A percentile compares a stretch with the other conserved stretches of the same genome.
Conservation (phyloP, 2,329 filamentous ascomycete species). For the Botrytis hyacinthi region DNA sequence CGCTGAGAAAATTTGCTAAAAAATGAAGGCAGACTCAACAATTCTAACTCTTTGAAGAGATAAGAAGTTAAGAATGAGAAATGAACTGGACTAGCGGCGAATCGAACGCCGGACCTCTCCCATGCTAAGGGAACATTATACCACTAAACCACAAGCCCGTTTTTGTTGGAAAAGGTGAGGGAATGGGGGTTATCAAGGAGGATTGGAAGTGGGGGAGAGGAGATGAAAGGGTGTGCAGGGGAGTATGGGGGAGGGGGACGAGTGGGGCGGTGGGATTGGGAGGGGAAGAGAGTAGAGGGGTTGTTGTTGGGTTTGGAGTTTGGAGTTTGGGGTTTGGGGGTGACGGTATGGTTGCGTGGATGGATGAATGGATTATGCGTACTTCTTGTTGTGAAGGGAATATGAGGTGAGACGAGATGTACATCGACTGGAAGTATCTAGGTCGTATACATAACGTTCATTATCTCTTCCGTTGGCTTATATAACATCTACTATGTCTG, state of each 20-base stretch:
- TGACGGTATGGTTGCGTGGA: too few species aligned
- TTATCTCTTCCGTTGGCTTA: background rate
- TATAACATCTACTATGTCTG: background rate
- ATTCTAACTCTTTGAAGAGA: too few species aligned
- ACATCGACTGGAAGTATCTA: too few species aligned
- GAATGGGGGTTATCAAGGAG: background rate
- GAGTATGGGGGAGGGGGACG: background rate
- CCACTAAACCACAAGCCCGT: conserved; percentile 13
- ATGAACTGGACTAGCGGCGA: background rate
- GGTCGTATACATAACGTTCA: too few species aligned
- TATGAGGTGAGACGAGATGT: too few species aligned
- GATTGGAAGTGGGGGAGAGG: background rate
- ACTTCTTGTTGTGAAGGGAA: too few species aligned
- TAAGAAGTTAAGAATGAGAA: too few species aligned
- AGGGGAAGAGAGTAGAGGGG: too few species aligned
- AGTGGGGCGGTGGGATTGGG: background rate
- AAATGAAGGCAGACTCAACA: too few species aligned
- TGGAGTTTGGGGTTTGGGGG: too few species aligned
- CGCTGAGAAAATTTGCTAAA: background rate
- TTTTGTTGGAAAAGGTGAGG: accelerated
- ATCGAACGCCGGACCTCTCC: conserved; percentile 12
- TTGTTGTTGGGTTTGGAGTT: too few species aligned
- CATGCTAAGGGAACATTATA: conserved; percentile 16
- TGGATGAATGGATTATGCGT: too few species aligned
- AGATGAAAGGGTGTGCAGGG: background rate